Evolutionary conservation across 345 rosid species (phyloP), one percentile per base, ranked within the genome.

Genomic region (Brassica cretica): DNA sequence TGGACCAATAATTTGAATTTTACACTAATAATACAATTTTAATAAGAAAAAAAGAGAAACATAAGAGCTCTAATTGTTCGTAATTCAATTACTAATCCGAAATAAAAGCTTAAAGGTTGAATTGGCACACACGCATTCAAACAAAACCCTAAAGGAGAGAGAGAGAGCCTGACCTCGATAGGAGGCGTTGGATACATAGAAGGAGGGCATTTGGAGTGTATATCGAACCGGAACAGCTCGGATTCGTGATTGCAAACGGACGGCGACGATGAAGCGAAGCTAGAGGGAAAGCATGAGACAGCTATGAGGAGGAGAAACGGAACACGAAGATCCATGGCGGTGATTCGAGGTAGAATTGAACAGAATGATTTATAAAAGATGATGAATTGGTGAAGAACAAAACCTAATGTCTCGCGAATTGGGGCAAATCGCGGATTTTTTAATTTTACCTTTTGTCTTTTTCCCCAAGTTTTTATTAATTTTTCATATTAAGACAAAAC

Each of bases 181-280:
- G 90, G 88, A 66, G 89, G 93, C 37, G 27, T 78, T 49, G 94
- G 91, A 9, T 87, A 83, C 81, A 87, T 84, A 85, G 88, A 83
- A 35, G 70, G 78, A 81, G 91, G 85, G 72, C 97, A 94, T 77
- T 82, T 92, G 3, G 86, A 81, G 6, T 62, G 84, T 70, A 94
- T 64, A 83, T 76, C 73, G 74, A 72, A 77, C 2, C 79, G 58
- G 70, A 90, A 88, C 62, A 73, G 27, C 67, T 76, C 70, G 27
- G 87, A 76, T 65, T 87, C 87, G 35, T 53, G 55, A 15, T 85
- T 85, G 77, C 94, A 92, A 16, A 73, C 18, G 69, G 87, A 60
- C 18, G 6, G 24, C 1, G 88, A 71, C 2, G 46, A 39, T 12
- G 78, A 79, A 74, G 62, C 86, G 53, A 66, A 67, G 16, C 77